A percentile compares a stretch with the other conserved stretches of the same genome.
These are phyloP conservation scores for Aurantiochytrium sp. DNA, from an alignment of 108 stramenopile genomes.

Conservation along the genomic window DNA sequence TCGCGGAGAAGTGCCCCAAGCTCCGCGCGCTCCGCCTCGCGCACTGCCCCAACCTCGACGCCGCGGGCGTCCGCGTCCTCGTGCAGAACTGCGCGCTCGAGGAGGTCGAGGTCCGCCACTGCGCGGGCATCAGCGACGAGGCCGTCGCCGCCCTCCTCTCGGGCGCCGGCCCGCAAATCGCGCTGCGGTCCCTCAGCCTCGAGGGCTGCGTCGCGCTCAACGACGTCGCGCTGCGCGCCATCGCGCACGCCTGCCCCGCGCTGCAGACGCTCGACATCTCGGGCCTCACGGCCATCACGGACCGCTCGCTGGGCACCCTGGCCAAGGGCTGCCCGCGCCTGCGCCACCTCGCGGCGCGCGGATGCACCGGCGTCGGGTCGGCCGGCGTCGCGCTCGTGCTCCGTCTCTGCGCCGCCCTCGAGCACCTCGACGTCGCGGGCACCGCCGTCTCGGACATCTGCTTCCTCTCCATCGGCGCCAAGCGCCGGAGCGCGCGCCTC, in stretches of 20 bases:
- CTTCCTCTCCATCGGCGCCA: background rate
- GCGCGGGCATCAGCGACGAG: background rate
- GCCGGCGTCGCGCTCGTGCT: background rate
- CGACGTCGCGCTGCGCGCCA: background rate
- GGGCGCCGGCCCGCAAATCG: background rate
- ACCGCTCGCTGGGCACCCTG: background rate
- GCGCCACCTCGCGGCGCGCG: background rate
- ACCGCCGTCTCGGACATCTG: background rate
- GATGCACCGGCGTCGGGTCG: background rate
- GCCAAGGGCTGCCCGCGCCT: background rate
- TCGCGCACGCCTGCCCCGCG: background rate
- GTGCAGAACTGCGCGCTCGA: background rate
- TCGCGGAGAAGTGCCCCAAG: constrained; percentile 2
- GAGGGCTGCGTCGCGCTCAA: background rate
- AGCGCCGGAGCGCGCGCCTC: background rate
- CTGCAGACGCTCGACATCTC: background rate
- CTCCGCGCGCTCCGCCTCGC: background rate
- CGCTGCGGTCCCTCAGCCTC: background rate
- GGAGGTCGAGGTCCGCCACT: background rate
- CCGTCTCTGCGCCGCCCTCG: background rate
- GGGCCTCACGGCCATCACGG: background rate
- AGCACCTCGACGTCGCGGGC: background rate
- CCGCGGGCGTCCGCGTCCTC: background rate
- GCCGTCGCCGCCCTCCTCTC: background rate
- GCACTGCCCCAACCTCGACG: background rate